Evolutionary conservation across 495 filamentous ascomycete species (phyloP), one percentile per base, ranked within the genome.

Genomic region (Penicillium cosmopolitanum): DNA sequence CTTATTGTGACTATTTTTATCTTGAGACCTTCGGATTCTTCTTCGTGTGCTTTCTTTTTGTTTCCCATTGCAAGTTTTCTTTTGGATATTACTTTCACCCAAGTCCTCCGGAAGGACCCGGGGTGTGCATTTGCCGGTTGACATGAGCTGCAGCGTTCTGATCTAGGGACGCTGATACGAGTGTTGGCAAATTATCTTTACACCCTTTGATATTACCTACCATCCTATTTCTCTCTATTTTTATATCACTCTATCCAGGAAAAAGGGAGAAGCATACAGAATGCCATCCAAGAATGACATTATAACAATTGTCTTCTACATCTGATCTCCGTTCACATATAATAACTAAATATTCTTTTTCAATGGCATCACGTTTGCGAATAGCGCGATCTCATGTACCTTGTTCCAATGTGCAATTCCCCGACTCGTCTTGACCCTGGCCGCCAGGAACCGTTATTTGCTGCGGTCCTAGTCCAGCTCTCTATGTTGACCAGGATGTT

Each of bases 401-500:
- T 34, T 16, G 8, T 4, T 19, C 12, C 15, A 19, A 48, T 23
- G 46, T 48, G 35, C 51, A 68, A 66, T 58, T 70, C 63, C 58
- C 63, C 67, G 65, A 70, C 61, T 70, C 57, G 60, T 58, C 35
- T 51, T 53, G 31, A 21, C 61, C 35, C 55, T 55, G 35, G 16
- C 42, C 51, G 54, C 55, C 60, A 66, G 60, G 60, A 64, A 62
- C 65, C 67, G 65, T 68, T 68, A 59, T 66, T 70, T 60, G 50
- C 55, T 68, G 67, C 47, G 47, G 60, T 62, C 56, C 60, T 51
- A 33, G 65, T 61, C 62, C 50, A 51, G 34, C 25, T 56, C 47
- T 18, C 16, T 23, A 67, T 65, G 5, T 28, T 50, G 36, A 19
- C 56, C 40, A 51, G 63, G 53, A 35, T 56, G 16, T 52, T 54